Conservation (phyloP, 108 stramenopile species). For the Cyclotella baltica region DNA sequence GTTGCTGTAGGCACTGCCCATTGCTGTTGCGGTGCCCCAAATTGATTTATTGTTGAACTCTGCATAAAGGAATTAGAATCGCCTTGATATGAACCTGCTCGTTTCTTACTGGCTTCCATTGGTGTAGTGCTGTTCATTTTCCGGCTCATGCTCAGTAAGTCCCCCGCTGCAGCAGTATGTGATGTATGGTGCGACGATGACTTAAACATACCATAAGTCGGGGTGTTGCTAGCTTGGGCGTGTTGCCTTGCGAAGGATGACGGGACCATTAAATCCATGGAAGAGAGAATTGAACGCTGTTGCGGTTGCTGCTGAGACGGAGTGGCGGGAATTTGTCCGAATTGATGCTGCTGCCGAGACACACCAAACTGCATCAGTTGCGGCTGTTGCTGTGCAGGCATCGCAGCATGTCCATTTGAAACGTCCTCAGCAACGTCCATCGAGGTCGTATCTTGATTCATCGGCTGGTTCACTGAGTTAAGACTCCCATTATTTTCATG, state of each 20-base stretch:
- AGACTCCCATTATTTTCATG: neutral
- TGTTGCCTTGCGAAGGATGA: neutral
- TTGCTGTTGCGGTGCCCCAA: neutral
- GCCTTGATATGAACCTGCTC: conserved; percentile 23
- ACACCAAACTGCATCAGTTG: neutral
- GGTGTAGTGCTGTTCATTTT: conserved; percentile 12
- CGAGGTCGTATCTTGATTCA: neutral
- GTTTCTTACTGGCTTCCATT: conserved; percentile 15
- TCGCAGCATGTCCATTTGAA: neutral
- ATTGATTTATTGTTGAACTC: neutral
- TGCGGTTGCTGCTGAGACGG: neutral
- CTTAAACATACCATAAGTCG: conserved; percentile 15
- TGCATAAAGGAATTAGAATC: neutral
- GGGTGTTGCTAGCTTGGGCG: neutral
- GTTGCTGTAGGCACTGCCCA: neutral
- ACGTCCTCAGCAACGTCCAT: neutral
- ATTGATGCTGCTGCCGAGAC: neutral
- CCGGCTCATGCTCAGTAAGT: conserved; percentile 49
- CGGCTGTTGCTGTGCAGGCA: neutral
- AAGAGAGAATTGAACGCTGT: conserved; percentile 27
- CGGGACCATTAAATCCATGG: conserved; percentile 40
- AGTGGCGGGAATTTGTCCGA: neutral
- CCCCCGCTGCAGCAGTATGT: conserved; percentile 49
- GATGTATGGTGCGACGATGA: conserved; percentile 52
- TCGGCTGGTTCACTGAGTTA: neutral